phyloP scores from a whole-genome alignment of 2,329 filamentous ascomycete genomes.

The Fusarium phyllophilum region DNA sequence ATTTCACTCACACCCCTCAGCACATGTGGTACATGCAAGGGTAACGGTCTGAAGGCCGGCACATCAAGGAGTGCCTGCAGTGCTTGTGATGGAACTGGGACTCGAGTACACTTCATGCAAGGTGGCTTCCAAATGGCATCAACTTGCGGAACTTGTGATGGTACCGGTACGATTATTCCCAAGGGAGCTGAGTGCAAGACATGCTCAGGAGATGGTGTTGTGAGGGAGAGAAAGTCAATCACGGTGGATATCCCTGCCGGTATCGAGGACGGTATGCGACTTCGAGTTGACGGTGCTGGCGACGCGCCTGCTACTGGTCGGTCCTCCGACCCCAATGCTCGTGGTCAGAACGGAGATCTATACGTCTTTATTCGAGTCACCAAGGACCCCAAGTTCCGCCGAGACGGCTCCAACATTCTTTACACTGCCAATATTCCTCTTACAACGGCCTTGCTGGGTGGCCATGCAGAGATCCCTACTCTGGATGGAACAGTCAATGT shows the following conservation, averaged over 20 bases:
- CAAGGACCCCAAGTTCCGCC: constrained; percentile 89
- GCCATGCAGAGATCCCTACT: constrained; percentile 89
- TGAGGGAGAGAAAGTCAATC: constrained; percentile 84
- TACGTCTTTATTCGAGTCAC: constrained; percentile 91
- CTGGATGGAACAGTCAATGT: constrained; percentile 91
- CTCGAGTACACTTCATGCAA: constrained; percentile 86
- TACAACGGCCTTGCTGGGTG: constrained; percentile 91
- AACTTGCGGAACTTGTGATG: constrained; percentile 84
- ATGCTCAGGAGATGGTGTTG: constrained; percentile 85
- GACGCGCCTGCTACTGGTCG: constrained; percentile 84
- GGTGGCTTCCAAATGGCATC: constrained; percentile 97
- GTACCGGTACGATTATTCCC: constrained; percentile 79
- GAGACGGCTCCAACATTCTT: constrained; percentile 87
- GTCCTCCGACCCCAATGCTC: constrained; percentile 68
- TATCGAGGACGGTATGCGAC: constrained; percentile 95
- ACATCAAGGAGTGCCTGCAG: constrained; percentile 78
- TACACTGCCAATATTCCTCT: constrained; percentile 92
- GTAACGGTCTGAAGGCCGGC: constrained; percentile 85
- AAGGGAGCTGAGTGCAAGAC: constrained; percentile 81
- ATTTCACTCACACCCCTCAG: constrained; percentile 85
- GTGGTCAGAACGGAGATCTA: constrained; percentile 83
- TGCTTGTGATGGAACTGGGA: constrained; percentile 86
- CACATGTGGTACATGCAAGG: constrained; percentile 83
- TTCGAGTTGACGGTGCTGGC: constrained; percentile 86
- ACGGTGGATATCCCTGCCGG: constrained; percentile 93